Evolutionary conservation across 768 basidiomycete genomes (phyloP), one percentile per base, ranked within the genome.

Genomic region (Pulveroboletus frians): DNA sequence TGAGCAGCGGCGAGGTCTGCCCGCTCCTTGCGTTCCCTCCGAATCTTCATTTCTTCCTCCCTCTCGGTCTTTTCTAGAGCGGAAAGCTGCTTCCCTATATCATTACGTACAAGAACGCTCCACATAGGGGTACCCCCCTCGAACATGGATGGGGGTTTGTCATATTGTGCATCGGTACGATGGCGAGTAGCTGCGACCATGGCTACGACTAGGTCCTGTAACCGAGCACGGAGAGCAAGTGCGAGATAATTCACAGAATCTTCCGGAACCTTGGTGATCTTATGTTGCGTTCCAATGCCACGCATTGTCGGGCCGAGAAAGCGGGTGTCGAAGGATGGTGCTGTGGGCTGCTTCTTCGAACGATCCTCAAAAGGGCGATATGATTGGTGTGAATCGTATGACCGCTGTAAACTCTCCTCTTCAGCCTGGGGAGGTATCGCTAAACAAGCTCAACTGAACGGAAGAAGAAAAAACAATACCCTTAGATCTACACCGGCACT

Each of bases 401-500:
- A 71, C 35, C 85, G 76, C 56, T 90, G 87, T 5, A 92, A 69
- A 4, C 79, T 76, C 64, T 92, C 91, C 70, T 92, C 90, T 66
- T 92, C 91, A 0, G 91, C 91, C 88, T 92, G 59, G n/a, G 18
- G 31, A 37, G 27, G 17, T 27, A 34, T 27, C 42, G 34, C 56
- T n/a, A 46, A 10, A 31, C 13, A 30, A n/a, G 23, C 5, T 9
- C 21, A 13, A 31, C 7, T 17, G 32, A 20, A 26, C 13, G 29
- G n/a, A 32, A 36, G 11, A 39, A 26, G 29, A 47, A 26, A 14
- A 26, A 14, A 29, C 66, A 76, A 53, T 55, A 87, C 88, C 63
- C 85, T 70, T n/a, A 92, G 70, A 69, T 92, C 90, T 7, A 92
- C 88, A 10, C 90, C 89, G 7, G 88, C 89, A 60, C 88, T 89